These are phyloP conservation scores for Pythium folliculosum DNA, from an alignment of 352 stramenopile genomes.

Conservation along the genomic window DNA sequence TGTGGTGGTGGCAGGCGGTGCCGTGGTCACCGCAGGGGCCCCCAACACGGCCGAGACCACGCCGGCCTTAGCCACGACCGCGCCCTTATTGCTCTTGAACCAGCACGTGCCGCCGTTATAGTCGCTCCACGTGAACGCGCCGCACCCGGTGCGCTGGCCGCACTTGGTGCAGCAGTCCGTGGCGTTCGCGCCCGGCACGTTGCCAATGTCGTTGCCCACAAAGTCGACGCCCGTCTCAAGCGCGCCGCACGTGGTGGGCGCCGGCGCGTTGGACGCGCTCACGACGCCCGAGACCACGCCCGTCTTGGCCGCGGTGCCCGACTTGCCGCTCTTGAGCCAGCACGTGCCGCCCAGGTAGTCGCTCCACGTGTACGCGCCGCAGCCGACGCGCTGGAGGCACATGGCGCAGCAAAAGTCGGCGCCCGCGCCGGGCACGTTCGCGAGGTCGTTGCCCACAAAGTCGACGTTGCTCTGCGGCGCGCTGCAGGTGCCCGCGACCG, in stretches of 20 bases:
- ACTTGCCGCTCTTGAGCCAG: slow-evolving; percentile 36
- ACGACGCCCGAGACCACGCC: slow-evolving; percentile 18
- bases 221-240: slow-evolving; percentile 6
- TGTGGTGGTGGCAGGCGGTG: background rate
- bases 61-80: background rate
- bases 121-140: slow-evolving; percentile 32
- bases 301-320: background rate
- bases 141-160: slow-evolving; percentile 17
- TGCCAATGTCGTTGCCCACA: slow-evolving; percentile 15
- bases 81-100: slow-evolving; percentile 32
- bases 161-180: slow-evolving; percentile 19
- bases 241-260: background rate
- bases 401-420: slow-evolving; percentile 3
- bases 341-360: slow-evolving; percentile 30
- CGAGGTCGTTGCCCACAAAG: slow-evolving; percentile 33
- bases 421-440: background rate
- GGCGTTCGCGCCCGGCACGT: background rate
- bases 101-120: slow-evolving; percentile 32
- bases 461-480: slow-evolving; percentile 20
- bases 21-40: background rate
- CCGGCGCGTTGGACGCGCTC: background rate
- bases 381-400: slow-evolving; percentile 20
- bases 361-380: slow-evolving; percentile 30
- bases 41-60: slow-evolving; percentile 12
- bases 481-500: background rate